Percentiles rank a stretch among this genome's conserved stretches.
Evolutionary conservation across 805 yeast species (phyloP).

Genomic region (Ogataea pilisensis): DNA sequence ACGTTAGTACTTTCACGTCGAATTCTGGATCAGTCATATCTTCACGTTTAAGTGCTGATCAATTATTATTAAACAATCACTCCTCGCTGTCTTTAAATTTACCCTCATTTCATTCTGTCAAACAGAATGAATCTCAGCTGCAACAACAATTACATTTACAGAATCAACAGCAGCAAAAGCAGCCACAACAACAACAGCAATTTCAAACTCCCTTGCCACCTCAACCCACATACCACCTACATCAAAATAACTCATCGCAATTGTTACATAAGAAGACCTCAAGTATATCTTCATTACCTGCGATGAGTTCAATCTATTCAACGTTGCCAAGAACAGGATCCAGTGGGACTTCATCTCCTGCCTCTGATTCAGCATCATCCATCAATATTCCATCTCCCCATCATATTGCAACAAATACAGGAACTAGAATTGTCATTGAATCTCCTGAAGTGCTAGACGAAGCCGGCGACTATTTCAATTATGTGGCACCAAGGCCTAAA

Average conservation of each 20-base stretch:
- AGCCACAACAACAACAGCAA: slow-evolving; percentile 1
- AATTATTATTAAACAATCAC: slow-evolving; percentile 9
- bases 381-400: slow-evolving; percentile 11
- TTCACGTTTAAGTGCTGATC: background rate
- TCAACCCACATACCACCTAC: too few species aligned
- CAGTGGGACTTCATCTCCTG: slow-evolving; percentile 13
- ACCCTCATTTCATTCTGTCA: slow-evolving; percentile 24
- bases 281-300: slow-evolving; percentile 13
- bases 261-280: slow-evolving; percentile 12
- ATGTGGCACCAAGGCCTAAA: slow-evolving; percentile 25
- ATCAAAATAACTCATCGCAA: too few species aligned
- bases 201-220: too few species aligned
- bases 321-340: slow-evolving; percentile 9
- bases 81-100: slow-evolving; percentile 22
- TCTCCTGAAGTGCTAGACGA: slow-evolving; percentile 15
- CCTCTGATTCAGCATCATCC: slow-evolving; percentile 11
- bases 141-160: slow-evolving; percentile 1
- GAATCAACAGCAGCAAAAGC: background rate
- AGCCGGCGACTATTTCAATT: slow-evolving; percentile 25
- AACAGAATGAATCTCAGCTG: slow-evolving; percentile 4
- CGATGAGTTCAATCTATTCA: slow-evolving; percentile 5
- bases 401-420: slow-evolving; percentile 1
- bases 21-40: slow-evolving; percentile 1
- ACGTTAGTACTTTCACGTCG: slow-evolving; percentile 10
- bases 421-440: slow-evolving; percentile 12